Percentiles rank a stretch among this genome's conserved stretches.
Conservation (phyloP, 192 early-diverging fungal genomes). For the Piromyces finnis region DNA sequence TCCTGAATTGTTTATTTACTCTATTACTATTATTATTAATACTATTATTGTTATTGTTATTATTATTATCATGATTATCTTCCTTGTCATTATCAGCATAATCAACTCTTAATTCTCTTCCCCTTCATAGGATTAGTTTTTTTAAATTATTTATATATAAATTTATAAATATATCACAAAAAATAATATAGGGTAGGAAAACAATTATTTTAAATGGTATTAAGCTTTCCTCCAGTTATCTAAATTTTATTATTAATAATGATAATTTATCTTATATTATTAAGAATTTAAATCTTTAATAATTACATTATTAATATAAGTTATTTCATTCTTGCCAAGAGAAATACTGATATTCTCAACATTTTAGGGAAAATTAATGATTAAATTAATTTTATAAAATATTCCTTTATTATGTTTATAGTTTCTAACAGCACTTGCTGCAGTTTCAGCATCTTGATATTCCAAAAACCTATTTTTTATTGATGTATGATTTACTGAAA, state of each 20-base stretch:
- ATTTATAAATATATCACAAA: too few species aligned
- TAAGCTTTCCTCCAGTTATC: not conserved
- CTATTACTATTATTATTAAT: not conserved
- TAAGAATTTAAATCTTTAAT: not conserved
- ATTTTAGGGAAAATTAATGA: not conserved
- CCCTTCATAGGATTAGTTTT: slow-evolving; percentile 63
- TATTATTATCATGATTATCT: slow-evolving; percentile 5
- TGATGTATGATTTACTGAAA: not conserved
- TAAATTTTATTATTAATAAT: slow-evolving; percentile 2
- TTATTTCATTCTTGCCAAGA: not conserved
- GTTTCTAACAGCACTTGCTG: slow-evolving; percentile 83
- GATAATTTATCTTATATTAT: slow-evolving; percentile 1
- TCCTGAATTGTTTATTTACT: not conserved
- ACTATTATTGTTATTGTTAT: slow-evolving; percentile 3
- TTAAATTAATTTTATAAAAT: not conserved
- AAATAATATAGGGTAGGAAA: not conserved
- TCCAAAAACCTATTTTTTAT: slow-evolving; percentile 1
- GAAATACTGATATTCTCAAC: not conserved
- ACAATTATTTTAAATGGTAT: not conserved
- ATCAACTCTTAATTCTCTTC: slow-evolving; percentile 75
- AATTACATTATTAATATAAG: not conserved
- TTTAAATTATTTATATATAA: too few species aligned
- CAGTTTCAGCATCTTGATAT: slow-evolving; percentile 59
- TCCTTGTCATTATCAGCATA: slow-evolving; percentile 72
- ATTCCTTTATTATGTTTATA: not conserved